Percentiles rank a stretch among this genome's conserved stretches.
Evolutionary conservation across 352 stramenopile genomes (phyloP).

Genomic region (Phytophthora capsici): DNA sequence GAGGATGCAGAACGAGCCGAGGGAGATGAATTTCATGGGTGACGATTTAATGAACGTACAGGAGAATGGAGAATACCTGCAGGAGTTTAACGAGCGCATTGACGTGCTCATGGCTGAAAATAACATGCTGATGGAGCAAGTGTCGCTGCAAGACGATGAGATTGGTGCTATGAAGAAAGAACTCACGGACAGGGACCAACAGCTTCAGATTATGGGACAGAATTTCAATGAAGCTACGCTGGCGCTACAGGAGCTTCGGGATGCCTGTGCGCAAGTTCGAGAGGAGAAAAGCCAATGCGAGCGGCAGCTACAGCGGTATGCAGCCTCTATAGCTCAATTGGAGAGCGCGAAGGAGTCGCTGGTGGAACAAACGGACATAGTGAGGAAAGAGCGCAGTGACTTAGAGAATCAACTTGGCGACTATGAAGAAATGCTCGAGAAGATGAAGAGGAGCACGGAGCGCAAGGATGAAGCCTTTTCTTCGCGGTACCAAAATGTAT

Average conservation of each 20-base stretch:
- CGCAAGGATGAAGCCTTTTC: slow-evolving; percentile 71
- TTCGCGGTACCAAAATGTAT: slow-evolving; percentile 75
- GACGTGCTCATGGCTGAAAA: slow-evolving; percentile 88
- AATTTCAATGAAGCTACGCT: slow-evolving; percentile 81
- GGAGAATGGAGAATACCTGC: slow-evolving; percentile 60
- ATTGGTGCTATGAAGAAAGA: slow-evolving; percentile 70
- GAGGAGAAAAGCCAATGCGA: slow-evolving; percentile 75
- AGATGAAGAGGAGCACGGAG: slow-evolving; percentile 66
- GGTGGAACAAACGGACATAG: slow-evolving; percentile 39
- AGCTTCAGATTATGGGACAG: slow-evolving; percentile 73
- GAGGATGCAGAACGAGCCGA: slow-evolving; percentile 52
- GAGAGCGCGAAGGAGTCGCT: slow-evolving; percentile 64
- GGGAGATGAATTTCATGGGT: slow-evolving; percentile 31
- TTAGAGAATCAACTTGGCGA: slow-evolving; percentile 62
- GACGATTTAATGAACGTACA: slow-evolving; percentile 51
- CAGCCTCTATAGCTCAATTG: slow-evolving; percentile 64
- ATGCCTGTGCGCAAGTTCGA: slow-evolving; percentile 56
- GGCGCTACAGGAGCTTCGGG: slow-evolving; percentile 69
- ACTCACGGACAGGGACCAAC: slow-evolving; percentile 66
- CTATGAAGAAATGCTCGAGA: slow-evolving; percentile 65
- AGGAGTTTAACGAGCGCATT: slow-evolving; percentile 80
- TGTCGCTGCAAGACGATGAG: slow-evolving; percentile 80
- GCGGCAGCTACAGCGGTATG: slow-evolving; percentile 73
- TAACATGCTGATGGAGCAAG: slow-evolving; percentile 83
- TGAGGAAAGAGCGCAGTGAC: slow-evolving; percentile 38